Conservation (phyloP, 2,329 filamentous ascomycete genomes). For the Triangularia verruculosa region DNA sequence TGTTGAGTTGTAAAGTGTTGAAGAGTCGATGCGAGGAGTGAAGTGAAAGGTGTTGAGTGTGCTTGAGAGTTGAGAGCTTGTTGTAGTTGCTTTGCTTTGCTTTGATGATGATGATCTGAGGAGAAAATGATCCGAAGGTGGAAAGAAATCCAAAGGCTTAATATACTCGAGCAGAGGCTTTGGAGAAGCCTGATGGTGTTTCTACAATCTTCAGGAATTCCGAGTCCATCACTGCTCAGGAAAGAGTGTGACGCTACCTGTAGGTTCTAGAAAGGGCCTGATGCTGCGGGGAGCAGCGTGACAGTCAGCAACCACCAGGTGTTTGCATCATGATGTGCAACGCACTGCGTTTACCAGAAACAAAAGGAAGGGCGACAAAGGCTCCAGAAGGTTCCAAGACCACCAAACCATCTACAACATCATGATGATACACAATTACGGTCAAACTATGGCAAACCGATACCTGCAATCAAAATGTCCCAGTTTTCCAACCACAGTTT, state of each 20-base stretch:
- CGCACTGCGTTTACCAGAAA: not conserved
- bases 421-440: not conserved
- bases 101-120: slow-evolving; percentile 7
- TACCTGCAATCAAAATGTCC: not conserved
- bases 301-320: not conserved
- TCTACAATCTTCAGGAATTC: slow-evolving; percentile 12
- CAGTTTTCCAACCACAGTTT: too few species aligned
- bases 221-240: not conserved
- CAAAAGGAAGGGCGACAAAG: not conserved
- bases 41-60: not conserved
- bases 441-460: not conserved
- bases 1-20: slow-evolving; percentile 1
- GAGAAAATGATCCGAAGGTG: not conserved
- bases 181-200: not conserved
- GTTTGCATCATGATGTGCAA: not conserved
- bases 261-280: not conserved
- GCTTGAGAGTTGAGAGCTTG: slow-evolving; percentile 3
- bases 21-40: not conserved
- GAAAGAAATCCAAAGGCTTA: not conserved
- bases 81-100: slow-evolving; percentile 4
- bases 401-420: not conserved
- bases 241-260: not conserved
- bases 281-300: not conserved
- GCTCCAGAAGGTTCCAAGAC: slow-evolving; percentile 2
- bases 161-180: not conserved